phyloP scores from a whole-genome alignment of 2,329 filamentous ascomycete genomes.

The Aspergillus sp. region DNA sequence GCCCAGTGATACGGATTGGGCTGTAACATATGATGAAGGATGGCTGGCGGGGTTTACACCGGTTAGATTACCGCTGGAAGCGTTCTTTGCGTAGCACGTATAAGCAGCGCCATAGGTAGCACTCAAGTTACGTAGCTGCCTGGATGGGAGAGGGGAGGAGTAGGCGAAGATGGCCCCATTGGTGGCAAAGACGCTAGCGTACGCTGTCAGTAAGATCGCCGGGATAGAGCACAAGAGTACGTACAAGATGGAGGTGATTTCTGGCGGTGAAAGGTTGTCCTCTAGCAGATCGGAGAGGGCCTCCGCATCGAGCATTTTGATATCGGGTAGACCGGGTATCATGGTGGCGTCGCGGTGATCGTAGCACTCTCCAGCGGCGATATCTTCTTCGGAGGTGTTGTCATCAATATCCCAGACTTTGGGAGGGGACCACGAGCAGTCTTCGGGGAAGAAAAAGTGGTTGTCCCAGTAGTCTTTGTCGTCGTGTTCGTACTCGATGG shows the following conservation, averaged over 20 bases:
- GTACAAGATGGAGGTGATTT: conserved; percentile 47
- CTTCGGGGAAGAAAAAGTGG: conserved; percentile 46
- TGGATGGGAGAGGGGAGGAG: conserved; percentile 39
- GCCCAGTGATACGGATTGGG: conserved; percentile 41
- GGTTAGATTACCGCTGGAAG: conserved; percentile 42
- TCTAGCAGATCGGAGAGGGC: conserved; percentile 42
- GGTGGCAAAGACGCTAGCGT: conserved; percentile 41
- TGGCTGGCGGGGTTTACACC: conserved; percentile 44
- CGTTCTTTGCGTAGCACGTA: conserved; percentile 43
- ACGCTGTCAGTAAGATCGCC: conserved; percentile 7
- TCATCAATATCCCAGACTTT: conserved; percentile 29
- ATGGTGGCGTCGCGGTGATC: conserved; percentile 31
- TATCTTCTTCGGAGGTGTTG: conserved; percentile 20
- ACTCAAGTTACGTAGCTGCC: conserved; percentile 43
- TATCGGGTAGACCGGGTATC: conserved; percentile 43
- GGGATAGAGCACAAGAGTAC: background rate
- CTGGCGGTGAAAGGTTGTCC: conserved; percentile 44
- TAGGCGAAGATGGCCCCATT: conserved; percentile 47
- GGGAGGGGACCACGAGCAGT: conserved; percentile 41
- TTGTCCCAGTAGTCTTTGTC: conserved; percentile 45
- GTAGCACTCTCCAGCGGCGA: conserved; percentile 14
- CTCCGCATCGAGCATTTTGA: conserved; percentile 45
- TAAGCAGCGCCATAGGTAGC: conserved; percentile 46
- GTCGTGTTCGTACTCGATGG: conserved; percentile 45
- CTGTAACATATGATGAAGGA: conserved; percentile 44